Conservation (phyloP, 805 yeast species). For the Ogataea allantospora region DNA sequence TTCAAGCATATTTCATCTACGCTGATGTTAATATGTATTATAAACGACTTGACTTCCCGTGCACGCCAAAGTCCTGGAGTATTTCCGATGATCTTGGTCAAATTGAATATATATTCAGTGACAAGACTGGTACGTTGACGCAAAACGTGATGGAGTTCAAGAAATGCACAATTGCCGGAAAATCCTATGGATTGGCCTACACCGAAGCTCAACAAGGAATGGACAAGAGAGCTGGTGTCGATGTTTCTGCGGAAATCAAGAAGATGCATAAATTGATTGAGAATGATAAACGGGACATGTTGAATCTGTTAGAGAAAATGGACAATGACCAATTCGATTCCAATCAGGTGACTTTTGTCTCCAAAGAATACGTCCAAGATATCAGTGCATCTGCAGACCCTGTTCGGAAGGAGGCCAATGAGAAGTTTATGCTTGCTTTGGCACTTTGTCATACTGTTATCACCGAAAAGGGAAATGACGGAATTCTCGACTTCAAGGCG, state of each 20-base stretch:
- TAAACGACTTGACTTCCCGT: slow-evolving; percentile 65
- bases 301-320: slow-evolving; percentile 36
- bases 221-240: slow-evolving; percentile 62
- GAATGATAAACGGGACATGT: slow-evolving; percentile 48
- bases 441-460: slow-evolving; percentile 77
- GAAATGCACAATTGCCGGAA: slow-evolving; percentile 69
- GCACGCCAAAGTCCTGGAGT: slow-evolving; percentile 80
- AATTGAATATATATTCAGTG: slow-evolving; percentile 77
- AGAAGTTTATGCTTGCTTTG: slow-evolving; percentile 59
- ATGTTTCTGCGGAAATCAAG: slow-evolving; percentile 49
- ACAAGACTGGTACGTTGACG: slow-evolving; percentile 81
- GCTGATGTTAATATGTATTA: slow-evolving; percentile 71
- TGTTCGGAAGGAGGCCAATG: slow-evolving; percentile 47
- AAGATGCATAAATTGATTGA: slow-evolving; percentile 41
- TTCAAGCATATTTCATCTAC: slow-evolving; percentile 73
- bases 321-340: slow-evolving; percentile 51
- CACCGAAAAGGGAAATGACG: slow-evolving; percentile 48
- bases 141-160: slow-evolving; percentile 83
- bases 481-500: slow-evolving; percentile 58
- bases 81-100: slow-evolving; percentile 84
- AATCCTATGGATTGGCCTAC: slow-evolving; percentile 69
- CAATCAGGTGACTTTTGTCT: slow-evolving; percentile 57
- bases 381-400: slow-evolving; percentile 34
- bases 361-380: slow-evolving; percentile 58
- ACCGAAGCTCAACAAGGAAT: slow-evolving; percentile 77